A percentile compares a stretch with the other conserved stretches of the same genome.
These are phyloP conservation scores for Globisporangium spiculum DNA, from an alignment of 352 stramenopile genomes.

Conservation along the genomic window DNA sequence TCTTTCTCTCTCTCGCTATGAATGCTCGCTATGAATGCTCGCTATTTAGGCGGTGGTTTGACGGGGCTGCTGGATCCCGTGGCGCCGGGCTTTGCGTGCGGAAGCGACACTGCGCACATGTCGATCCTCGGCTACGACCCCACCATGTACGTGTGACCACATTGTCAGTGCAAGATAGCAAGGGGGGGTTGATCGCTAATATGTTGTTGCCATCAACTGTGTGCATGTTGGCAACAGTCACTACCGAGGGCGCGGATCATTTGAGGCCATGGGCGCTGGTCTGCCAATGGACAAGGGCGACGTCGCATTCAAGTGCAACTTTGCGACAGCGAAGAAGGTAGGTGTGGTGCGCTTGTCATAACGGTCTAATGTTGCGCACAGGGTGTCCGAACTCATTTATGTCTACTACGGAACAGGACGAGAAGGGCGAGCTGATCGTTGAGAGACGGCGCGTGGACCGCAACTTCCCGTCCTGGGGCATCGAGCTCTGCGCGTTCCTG, in stretches of 20 bases:
- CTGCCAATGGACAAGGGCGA: conserved; percentile 82
- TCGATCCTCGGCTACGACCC: conserved; percentile 88
- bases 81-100: conserved; percentile 78
- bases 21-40: neutral
- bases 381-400: neutral
- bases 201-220: neutral
- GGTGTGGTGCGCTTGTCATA: neutral
- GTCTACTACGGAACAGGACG: conserved; percentile 24
- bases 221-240: conserved; percentile 34
- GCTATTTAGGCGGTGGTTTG: conserved; percentile 52
- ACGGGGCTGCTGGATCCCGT: conserved; percentile 85
- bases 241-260: conserved; percentile 83
- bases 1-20: neutral
- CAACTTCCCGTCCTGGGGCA: conserved; percentile 81
- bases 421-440: conserved; percentile 64
- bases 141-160: conserved; percentile 44
- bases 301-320: conserved; percentile 90
- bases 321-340: conserved; percentile 67
- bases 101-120: conserved; percentile 88
- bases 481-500: conserved; percentile 78
- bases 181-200: neutral
- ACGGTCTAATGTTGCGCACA: too few relatives aligned
- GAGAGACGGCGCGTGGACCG: conserved; percentile 74
- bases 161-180: neutral
- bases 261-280: conserved; percentile 86